Percentiles rank a stretch among this genome's conserved stretches.
Conservation (phyloP, 1,139 yeast genomes). For the Groenewaldozyma auringiensis region DNA sequence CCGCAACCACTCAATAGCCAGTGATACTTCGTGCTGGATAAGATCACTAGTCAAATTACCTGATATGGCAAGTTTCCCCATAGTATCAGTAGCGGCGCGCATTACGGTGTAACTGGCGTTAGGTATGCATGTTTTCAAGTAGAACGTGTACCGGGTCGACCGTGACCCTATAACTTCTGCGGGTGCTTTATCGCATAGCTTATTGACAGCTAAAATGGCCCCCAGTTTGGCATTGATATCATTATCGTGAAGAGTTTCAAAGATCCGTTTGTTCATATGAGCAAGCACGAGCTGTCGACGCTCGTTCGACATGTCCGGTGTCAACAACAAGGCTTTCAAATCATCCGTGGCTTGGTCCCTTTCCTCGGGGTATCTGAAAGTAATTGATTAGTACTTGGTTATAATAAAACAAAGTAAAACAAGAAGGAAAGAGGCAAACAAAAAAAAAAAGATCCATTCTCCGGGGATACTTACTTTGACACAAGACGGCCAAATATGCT, state of each 20-base stretch:
- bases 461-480: conserved; percentile 14
- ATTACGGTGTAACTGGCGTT: conserved; percentile 78
- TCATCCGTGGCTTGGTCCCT: conserved; percentile 47
- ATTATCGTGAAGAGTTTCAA: conserved; percentile 72
- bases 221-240: conserved; percentile 73
- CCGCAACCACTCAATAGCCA: conserved; percentile 87
- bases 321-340: conserved; percentile 48
- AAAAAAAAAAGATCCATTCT: no score
- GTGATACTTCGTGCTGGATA: conserved; percentile 85
- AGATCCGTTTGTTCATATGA: conserved; percentile 79
- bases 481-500: conserved; percentile 9
- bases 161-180: conserved; percentile 77
- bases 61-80: conserved; percentile 83
- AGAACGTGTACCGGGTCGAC: conserved; percentile 84
- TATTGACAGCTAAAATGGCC: conserved; percentile 84
- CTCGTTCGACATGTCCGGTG: conserved; percentile 31
- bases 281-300: conserved; percentile 65
- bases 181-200: conserved; percentile 71
- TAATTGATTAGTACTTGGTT: not conserved
- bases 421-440: not conserved
- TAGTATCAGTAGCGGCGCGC: conserved; percentile 76
- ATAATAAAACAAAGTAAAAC: not conserved
- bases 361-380: conserved; percentile 27
- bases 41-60: conserved; percentile 85
- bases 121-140: conserved; percentile 70